Percentiles rank a stretch among this genome's conserved stretches.
phyloP scores from a whole-genome alignment of 1,284 basidiomycete species.

The Sporisorium exsertum region DNA sequence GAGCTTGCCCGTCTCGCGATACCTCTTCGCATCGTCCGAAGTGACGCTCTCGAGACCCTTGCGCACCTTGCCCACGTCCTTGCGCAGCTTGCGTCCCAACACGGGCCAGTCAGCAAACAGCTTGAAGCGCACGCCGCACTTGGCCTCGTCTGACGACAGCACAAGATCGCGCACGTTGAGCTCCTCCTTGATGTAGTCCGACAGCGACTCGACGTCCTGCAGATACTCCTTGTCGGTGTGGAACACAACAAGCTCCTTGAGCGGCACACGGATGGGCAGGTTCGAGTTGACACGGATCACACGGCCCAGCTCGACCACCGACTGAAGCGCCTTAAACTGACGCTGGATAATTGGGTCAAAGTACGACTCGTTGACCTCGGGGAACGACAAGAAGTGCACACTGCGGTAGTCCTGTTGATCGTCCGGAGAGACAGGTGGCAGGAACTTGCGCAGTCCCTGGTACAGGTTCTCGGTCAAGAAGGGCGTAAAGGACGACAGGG shows the following conservation, averaged over 20 bases:
- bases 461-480: conserved; percentile 98
- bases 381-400: conserved; percentile 95
- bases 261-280: conserved; percentile 78
- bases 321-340: conserved; percentile 92
- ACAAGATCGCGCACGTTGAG: conserved; percentile 91
- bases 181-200: conserved; percentile 91
- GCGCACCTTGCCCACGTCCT: conserved; percentile 91
- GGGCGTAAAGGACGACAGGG: conserved; percentile 98
- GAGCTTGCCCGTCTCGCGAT: conserved; percentile 81
- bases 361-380: conserved; percentile 91
- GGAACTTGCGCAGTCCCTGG: conserved; percentile 86
- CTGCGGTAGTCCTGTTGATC: conserved; percentile 84
- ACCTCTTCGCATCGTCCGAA: conserved; percentile 86
- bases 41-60: conserved; percentile 83
- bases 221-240: conserved; percentile 88
- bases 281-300: conserved; percentile 89
- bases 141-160: conserved; percentile 87
- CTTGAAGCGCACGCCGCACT: conserved; percentile 89
- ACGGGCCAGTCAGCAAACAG: conserved; percentile 96
- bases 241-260: conserved; percentile 94
- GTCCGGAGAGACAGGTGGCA: conserved; percentile 71
- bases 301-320: conserved; percentile 91
- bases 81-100: conserved; percentile 91
- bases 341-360: conserved; percentile 96
- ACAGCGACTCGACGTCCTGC: conserved; percentile 84